These are phyloP conservation scores for Nidularia sp. DNA, from an alignment of 768 basidiomycete species.

Conservation along the genomic window DNA sequence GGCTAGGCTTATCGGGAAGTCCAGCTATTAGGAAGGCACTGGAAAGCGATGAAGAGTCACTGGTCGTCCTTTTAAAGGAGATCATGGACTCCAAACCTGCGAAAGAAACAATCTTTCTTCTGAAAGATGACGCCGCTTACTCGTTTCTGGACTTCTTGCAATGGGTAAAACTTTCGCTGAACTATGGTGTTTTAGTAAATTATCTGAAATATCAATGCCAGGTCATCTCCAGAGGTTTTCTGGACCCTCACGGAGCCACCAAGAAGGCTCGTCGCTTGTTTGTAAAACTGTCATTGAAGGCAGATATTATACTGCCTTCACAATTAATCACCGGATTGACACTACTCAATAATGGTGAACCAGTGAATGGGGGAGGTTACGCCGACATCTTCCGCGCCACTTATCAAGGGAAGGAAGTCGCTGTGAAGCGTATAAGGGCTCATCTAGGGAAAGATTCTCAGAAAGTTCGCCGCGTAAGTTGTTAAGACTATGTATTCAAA, in stretches of 20 bases:
- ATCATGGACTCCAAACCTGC: too few relatives aligned
- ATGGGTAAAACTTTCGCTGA: too few relatives aligned
- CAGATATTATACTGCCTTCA: constrained; percentile 16
- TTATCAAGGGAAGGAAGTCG: constrained; percentile 14
- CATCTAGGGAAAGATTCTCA: constrained; percentile 9
- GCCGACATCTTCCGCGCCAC: constrained; percentile 21
- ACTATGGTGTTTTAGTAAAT: too few relatives aligned
- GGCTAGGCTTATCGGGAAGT: too few relatives aligned
- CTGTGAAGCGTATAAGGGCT: constrained; percentile 20
- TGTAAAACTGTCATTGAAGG: constrained; percentile 15
- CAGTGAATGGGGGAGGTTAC: constrained; percentile 20
- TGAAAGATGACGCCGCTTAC: too few relatives aligned
- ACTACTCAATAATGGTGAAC: constrained; percentile 11
- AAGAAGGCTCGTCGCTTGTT: constrained; percentile 15
- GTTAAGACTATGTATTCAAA: background rate
- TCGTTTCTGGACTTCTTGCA: too few relatives aligned
- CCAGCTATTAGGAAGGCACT: too few relatives aligned
- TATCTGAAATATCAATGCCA: background rate
- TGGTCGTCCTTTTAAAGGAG: too few relatives aligned
- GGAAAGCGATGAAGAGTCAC: too few relatives aligned
- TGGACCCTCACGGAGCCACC: background rate
- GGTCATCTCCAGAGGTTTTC: background rate
- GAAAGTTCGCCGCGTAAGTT: constrained; percentile 11
- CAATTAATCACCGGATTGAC: constrained; percentile 16
- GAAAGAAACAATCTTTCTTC: too few relatives aligned